Conservation (phyloP, 345 rosid genomes). For the Brassica juncea region DNA sequence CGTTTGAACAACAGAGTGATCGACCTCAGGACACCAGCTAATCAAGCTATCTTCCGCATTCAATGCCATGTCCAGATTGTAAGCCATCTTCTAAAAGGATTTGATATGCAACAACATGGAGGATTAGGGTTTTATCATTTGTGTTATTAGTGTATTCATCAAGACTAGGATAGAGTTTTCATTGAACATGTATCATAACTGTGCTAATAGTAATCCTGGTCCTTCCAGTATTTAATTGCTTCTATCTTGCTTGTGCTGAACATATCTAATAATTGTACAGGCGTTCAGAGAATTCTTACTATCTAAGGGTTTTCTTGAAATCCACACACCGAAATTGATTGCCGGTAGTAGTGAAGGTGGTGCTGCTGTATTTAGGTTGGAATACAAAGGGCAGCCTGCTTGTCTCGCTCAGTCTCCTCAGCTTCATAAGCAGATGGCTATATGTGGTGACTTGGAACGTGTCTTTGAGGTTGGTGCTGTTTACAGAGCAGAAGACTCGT, state of each 20-base stretch:
- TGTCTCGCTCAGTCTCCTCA: slow-evolving; percentile 97
- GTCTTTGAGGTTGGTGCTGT: slow-evolving; percentile 89
- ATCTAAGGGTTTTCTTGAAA: slow-evolving; percentile 62
- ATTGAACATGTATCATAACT: background rate
- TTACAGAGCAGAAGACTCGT: slow-evolving; percentile 91
- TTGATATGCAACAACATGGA: background rate
- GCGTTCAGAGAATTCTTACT: slow-evolving; percentile 63
- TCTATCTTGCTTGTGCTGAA: slow-evolving; percentile 11
- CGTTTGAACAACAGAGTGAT: slow-evolving; percentile 73
- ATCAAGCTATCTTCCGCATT: slow-evolving; percentile 77
- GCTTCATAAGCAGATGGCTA: slow-evolving; percentile 90
- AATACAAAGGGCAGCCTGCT: slow-evolving; percentile 87
- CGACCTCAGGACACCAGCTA: slow-evolving; percentile 79
- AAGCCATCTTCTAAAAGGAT: background rate
- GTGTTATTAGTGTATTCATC: background rate
- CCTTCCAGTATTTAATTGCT: background rate
- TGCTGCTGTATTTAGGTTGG: slow-evolving; percentile 84
- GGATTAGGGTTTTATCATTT: background rate
- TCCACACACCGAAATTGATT: slow-evolving; percentile 85
- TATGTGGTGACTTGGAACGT: slow-evolving; percentile 72
- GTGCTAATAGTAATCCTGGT: background rate
- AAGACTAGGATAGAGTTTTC: background rate
- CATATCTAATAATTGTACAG: slow-evolving; percentile 41
- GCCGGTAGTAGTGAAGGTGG: slow-evolving; percentile 98
- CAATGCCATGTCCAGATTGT: slow-evolving; percentile 45